Conservation (phyloP, 306 rosid species). For the Vicia sativa region DNA sequence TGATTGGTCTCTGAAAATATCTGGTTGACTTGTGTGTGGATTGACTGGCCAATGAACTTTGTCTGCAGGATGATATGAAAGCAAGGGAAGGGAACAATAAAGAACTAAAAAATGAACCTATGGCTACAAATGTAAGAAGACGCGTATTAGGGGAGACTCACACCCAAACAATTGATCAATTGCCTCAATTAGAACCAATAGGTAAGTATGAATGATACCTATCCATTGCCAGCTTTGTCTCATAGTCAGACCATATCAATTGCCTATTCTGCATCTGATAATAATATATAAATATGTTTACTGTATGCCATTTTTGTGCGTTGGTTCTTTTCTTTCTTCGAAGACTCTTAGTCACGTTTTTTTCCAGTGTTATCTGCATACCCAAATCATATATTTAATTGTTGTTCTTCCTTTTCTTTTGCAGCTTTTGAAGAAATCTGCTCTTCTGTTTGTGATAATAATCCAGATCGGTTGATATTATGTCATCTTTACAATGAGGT, state of each 20-base stretch:
- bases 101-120: conserved; percentile 57
- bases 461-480: conserved; percentile 62
- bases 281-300: not conserved
- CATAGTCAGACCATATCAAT: conserved; percentile 12
- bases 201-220: conserved; percentile 59
- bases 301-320: no score
- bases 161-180: conserved; percentile 51
- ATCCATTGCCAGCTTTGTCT: conserved; percentile 15
- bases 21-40: conserved; percentile 37
- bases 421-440: conserved; percentile 72
- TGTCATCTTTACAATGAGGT: conserved; percentile 81
- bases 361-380: conserved; percentile 11
- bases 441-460: conserved; percentile 51
- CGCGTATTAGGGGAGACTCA: conserved; percentile 50
- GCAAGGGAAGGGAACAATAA: conserved; percentile 51
- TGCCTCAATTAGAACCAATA: conserved; percentile 65
- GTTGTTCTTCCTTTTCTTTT: conserved; percentile 30
- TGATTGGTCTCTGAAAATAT: conserved; percentile 20
- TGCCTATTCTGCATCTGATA: conserved; percentile 29
- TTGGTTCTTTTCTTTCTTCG: no score
- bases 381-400: conserved; percentile 2
- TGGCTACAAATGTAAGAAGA: conserved; percentile 44
- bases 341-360: no score
- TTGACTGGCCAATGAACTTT: conserved; percentile 25
- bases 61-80: conserved; percentile 62